Conservation (phyloP, 2,329 filamentous ascomycete species). For the Lasiodiplodia hormozganensis region DNA sequence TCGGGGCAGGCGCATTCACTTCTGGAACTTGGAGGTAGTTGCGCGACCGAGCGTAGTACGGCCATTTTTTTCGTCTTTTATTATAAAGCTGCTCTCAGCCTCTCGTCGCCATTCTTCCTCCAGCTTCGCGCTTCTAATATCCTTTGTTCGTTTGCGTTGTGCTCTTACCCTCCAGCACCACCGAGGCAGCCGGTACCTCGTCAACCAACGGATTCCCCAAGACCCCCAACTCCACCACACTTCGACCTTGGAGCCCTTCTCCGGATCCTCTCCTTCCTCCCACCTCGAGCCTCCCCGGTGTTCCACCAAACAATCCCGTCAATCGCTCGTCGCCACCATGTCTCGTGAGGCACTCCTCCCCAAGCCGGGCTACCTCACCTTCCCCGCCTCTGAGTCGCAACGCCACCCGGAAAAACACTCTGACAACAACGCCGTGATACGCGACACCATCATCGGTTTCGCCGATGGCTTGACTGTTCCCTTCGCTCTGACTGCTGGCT, state of each 20-base stretch:
- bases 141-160: background rate
- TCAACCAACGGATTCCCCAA: too few species aligned
- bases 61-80: background rate
- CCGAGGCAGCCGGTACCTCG: conserved; percentile 3
- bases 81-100: background rate
- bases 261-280: background rate
- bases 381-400: conserved; percentile 16
- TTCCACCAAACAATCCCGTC: background rate
- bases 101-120: background rate
- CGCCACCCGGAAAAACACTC: conserved; percentile 32
- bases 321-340: background rate
- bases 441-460: conserved; percentile 76
- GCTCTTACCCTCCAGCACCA: background rate
- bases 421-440: conserved; percentile 55
- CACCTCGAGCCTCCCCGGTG: background rate
- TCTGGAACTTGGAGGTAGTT: background rate
- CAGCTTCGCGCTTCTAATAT: background rate
- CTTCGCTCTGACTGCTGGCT: conserved; percentile 77
- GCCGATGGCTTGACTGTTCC: conserved; percentile 81
- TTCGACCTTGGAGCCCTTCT: background rate
- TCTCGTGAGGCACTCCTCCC: conserved; percentile 20
- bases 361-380: conserved; percentile 23
- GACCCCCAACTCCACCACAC: background rate
- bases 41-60: background rate
- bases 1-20: background rate